Base-by-base conservation (phyloP, 495 filamentous ascomycete species). In the Penicillium soppii region DNA sequence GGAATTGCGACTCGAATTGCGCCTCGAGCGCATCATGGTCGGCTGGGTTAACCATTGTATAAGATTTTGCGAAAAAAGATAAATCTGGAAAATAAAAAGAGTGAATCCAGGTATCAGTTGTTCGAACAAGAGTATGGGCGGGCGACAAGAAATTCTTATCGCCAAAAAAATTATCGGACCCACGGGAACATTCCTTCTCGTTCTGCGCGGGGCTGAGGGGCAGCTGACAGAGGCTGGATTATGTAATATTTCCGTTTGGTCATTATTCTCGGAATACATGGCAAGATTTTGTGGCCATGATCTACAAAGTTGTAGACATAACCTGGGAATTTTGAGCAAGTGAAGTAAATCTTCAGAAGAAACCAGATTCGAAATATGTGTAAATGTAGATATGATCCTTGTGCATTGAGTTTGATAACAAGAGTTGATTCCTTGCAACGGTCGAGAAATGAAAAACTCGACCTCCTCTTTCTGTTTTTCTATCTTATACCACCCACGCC, bases 1-100 rank as follows among this genome's bases (percentile, higher is more conserved):
- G 66, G 58, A 77, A 75, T 45, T 74, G 69, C 36, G 66, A 66
- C 50, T 71, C 64, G 51, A 77, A 75, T 43, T 74, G 69, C 39
- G 67, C 62, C 53, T 71, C 64, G 1, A 43, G 51, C 40, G 54
- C 56, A 40, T 54, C 52, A 16, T 54, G 56, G 29, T 67, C 56
- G 25, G 54, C 56, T 43, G 68, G 62, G 42, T 46, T 39, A 3
- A 69, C 70, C 73, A 76, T 76, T 47, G 26, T 69, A 45, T 47
- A 20, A 3, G 20, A 37, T 13, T 17, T 16, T 48, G 4, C 12
- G 8, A 27, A 19, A 25, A 12, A 36, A 15, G 21, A 19, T 25
- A 1, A 37, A 37, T 37, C 15, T 6, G 8, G 15, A 17, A 7
- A 21, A 21, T 32, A 4, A 17, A 21, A 4, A 5, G 30, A 33